Evolutionary conservation across 2,329 filamentous ascomycete species (phyloP).

Genomic region (Rugonectria rugulosa): DNA sequence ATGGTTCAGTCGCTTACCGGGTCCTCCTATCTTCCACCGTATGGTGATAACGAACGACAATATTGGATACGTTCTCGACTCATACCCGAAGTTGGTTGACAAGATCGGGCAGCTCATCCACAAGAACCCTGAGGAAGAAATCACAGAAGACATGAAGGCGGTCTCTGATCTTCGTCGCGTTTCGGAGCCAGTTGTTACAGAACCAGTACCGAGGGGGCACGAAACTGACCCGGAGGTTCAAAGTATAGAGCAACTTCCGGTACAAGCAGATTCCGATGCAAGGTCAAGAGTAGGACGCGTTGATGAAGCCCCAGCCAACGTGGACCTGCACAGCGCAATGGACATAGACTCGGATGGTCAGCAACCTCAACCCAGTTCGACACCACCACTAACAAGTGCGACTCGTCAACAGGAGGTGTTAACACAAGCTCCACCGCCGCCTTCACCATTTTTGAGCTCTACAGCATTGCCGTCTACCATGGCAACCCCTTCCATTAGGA

Average conservation of each 20-base stretch:
- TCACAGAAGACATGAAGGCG: neutral
- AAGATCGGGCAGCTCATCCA: conserved; percentile 27
- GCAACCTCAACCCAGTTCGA: neutral
- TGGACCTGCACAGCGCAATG: conserved; percentile 23
- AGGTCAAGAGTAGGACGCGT: neutral
- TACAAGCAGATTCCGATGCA: neutral
- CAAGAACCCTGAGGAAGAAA: neutral
- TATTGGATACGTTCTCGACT: conserved; percentile 43
- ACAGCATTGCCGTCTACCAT: conserved; percentile 27
- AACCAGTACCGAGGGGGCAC: too few relatives aligned
- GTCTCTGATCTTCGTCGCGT: conserved; percentile 19
- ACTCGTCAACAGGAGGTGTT: conserved; percentile 19
- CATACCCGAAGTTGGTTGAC: conserved; percentile 45
- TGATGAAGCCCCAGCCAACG: neutral
- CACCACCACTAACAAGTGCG: neutral
- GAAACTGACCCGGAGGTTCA: too few relatives aligned
- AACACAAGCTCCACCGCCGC: conserved; percentile 24
- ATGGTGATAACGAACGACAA: conserved; percentile 47
- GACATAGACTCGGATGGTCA: conserved; percentile 23
- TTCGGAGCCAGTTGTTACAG: neutral
- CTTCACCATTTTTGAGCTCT: conserved; percentile 28
- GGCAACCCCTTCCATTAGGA: conserved; percentile 23
- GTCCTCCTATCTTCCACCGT: conserved; percentile 39
- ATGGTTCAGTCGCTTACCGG: conserved; percentile 49
- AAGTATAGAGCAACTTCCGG: neutral